Conservation (phyloP, 352 stramenopile species). For the Phytophthora pinifolia region DNA sequence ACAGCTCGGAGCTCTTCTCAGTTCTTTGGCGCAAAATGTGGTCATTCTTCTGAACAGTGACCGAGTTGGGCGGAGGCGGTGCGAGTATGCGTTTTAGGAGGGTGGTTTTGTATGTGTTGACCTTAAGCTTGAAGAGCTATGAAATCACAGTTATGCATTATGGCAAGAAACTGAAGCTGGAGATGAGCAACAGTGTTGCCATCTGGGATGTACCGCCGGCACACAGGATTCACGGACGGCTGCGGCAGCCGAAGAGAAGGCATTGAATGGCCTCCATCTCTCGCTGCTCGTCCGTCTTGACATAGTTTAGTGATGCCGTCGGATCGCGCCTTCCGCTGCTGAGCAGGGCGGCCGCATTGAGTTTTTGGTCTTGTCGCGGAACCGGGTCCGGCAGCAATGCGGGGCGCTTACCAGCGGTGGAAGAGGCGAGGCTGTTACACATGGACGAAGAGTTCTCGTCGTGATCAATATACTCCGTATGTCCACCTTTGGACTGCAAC, state of each 20-base stretch:
- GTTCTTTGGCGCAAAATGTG: conserved; percentile 5
- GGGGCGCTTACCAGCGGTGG: conserved; percentile 3
- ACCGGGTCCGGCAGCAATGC: conserved; percentile 9
- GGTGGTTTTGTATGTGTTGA: neutral
- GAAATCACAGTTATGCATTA: conserved; percentile 18
- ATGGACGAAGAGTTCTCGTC: conserved; percentile 26
- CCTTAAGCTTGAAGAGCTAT: conserved; percentile 1
- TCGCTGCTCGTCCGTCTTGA: conserved; percentile 55
- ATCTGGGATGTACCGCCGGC: conserved; percentile 12
- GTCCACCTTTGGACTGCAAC: conserved; percentile 1
- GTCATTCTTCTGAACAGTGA: too few species aligned
- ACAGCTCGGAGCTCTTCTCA: neutral
- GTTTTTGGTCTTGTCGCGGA: conserved; percentile 16
- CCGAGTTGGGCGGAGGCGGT: neutral
- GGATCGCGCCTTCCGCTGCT: conserved; percentile 4
- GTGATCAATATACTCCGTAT: neutral
- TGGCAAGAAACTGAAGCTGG: conserved; percentile 25
- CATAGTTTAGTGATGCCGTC: neutral
- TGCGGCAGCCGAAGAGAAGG: conserved; percentile 45
- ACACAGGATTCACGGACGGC: conserved; percentile 1
- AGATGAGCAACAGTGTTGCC: conserved; percentile 21
- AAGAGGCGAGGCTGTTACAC: conserved; percentile 29
- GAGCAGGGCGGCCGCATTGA: conserved; percentile 17
- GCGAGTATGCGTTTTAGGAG: conserved; percentile 12
- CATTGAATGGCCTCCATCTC: conserved; percentile 62